Conservation (phyloP, 768 basidiomycete species). For the Mycena albidolilacea region DNA sequence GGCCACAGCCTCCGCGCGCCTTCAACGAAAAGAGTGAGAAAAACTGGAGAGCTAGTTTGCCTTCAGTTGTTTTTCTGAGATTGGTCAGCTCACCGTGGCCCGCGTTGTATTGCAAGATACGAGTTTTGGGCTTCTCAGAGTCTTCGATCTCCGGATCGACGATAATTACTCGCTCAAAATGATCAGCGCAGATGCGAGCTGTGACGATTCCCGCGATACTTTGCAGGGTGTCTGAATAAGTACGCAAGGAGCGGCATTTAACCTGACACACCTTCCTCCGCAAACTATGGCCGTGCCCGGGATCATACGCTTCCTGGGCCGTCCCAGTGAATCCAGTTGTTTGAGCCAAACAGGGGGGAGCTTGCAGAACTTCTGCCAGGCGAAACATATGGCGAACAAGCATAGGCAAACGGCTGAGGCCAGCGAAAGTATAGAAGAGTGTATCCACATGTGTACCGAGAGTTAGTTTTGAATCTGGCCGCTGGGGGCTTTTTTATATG, state of each 20-base stretch:
- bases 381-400: neutral
- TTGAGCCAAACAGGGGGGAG: neutral
- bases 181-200: slow-evolving; percentile 9
- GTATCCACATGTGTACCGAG: neutral
- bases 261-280: neutral
- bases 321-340: neutral
- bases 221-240: neutral
- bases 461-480: too few relatives aligned
- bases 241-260: neutral
- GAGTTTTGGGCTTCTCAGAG: slow-evolving; percentile 1
- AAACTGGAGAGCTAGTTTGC: neutral
- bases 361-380: neutral
- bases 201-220: neutral
- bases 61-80: neutral
- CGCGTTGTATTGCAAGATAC: neutral
- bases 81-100: neutral
- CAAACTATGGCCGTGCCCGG: neutral
- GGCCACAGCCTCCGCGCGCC: slow-evolving; percentile 13
- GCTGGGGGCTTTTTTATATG: too few relatives aligned
- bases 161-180: neutral
- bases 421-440: neutral
- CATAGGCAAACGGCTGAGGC: neutral
- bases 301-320: neutral
- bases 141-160: neutral
- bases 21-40: slow-evolving; percentile 14